These are phyloP conservation scores for Pisolithus albus DNA, from an alignment of 768 basidiomycete genomes.

Conservation along the genomic window DNA sequence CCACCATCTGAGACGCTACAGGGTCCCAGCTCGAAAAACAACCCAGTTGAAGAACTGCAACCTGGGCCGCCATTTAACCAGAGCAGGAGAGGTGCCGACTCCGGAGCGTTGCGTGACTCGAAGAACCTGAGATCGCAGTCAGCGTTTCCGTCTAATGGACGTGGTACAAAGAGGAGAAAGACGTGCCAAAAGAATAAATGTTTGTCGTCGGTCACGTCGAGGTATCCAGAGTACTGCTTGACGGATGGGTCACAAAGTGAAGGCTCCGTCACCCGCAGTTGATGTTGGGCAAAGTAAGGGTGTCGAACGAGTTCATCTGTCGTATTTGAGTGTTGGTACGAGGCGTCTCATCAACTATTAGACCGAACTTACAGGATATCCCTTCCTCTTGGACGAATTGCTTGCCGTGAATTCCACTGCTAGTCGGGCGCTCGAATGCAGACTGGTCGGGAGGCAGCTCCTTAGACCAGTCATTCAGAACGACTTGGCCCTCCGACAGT, in stretches of 20 bases:
- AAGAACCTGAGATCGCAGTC: conserved; percentile 60
- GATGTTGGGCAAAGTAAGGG: conserved; percentile 43
- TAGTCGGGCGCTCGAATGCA: conserved; percentile 31
- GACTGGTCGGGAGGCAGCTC: neutral
- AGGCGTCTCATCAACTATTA: neutral
- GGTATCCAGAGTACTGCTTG: conserved; percentile 70
- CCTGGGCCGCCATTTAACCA: conserved; percentile 87
- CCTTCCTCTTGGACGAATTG: conserved; percentile 64
- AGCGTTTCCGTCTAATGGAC: neutral
- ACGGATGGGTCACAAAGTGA: conserved; percentile 74
- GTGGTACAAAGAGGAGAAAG: neutral
- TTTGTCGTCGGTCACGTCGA: conserved; percentile 72
- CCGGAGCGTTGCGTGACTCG: conserved; percentile 69
- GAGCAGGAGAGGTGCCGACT: conserved; percentile 73
- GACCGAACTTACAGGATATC: conserved; percentile 56
- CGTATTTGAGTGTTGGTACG: conserved; percentile 1
- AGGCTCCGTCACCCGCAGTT: conserved; percentile 59
- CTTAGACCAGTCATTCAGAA: conserved; percentile 22
- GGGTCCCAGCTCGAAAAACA: conserved; percentile 90
- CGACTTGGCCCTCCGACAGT: conserved; percentile 37
- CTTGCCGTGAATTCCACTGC: conserved; percentile 50
- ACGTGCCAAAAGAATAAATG: conserved; percentile 84
- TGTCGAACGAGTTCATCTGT: conserved; percentile 59
- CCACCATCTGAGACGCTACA: conserved; percentile 70
- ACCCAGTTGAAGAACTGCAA: conserved; percentile 71